Base-by-base conservation (phyloP, 202 grass and related monocot species). In the Schoenoplectus triqueter region DNA sequence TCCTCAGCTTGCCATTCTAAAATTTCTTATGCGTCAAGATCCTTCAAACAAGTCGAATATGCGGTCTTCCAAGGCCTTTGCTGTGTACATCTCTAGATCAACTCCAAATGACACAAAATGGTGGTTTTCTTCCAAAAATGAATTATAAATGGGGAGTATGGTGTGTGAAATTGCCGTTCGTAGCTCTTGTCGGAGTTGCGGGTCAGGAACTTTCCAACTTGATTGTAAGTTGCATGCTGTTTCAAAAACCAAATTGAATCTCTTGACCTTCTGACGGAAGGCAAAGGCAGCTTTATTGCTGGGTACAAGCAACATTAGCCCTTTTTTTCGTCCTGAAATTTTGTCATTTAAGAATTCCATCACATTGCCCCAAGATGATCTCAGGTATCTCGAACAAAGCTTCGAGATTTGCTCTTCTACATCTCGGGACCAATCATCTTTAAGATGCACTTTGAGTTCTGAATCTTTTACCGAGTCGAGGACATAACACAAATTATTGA, bases 21-120 rank as follows among this genome's bases (percentile, higher is more conserved):
- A 31, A 66, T 59, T 41, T 13, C 21, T 44, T 69, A 45, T 69
- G 31, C 65, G 14, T 69, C 21, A 66, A 39, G 20, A 69, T 70
- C 67, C 67, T 70, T 70, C 67, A 70, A 70, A 70, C 67, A 70
- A 70, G 11, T 41, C 67, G 7, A 70, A 47, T 46, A 70, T 70
- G 40, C 41, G 13, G 14, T 70, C 67, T 70, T 70, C 67, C 41
- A 70, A 47, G 11, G 41, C 40, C 42, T 70, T 44, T 70, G 67
- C 6, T 45, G 68, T 66, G 64, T 66, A 66, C 64, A 66, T 66
- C 8, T 66, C 64, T 66, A 39, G 5, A n/a, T 71, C 68, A 47
- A 71, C 64, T 67, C 22, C 64, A 67, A 67, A 67, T 67, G 64
- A 67, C 21, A 21, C 64, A 13, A 67, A 40, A 40, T 40, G 41